Conservation (phyloP, 1,284 basidiomycete species). For the Naganishia liquefaciens region DNA sequence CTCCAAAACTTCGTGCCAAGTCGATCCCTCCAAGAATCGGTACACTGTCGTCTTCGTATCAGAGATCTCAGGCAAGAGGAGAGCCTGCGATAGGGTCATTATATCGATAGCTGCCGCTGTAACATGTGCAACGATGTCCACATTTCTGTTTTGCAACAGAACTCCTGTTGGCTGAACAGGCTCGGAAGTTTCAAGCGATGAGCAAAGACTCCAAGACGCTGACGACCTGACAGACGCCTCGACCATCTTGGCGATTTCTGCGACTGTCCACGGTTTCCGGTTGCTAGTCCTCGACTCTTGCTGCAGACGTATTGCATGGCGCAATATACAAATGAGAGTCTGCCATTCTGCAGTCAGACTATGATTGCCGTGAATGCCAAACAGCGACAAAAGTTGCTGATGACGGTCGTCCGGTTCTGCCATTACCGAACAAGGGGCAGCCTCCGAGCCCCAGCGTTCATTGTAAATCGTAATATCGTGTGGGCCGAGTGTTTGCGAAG, state of each 20-base stretch:
- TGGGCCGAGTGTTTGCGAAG: slow-evolving; percentile 18
- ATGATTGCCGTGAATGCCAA: no score
- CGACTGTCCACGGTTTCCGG: slow-evolving; percentile 28
- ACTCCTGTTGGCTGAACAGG: slow-evolving; percentile 30
- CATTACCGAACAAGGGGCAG: no score
- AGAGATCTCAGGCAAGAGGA: slow-evolving; percentile 40
- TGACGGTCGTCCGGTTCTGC: background rate
- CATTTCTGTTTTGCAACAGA: slow-evolving; percentile 59
- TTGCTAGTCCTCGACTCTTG: slow-evolving; percentile 54
- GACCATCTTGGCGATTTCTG: slow-evolving; percentile 27
- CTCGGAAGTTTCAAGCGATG: slow-evolving; percentile 10
- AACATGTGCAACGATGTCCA: slow-evolving; percentile 71
- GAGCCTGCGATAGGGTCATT: slow-evolving; percentile 44
- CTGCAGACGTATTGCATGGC: slow-evolving; percentile 62
- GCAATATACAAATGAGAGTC: slow-evolving; percentile 61
- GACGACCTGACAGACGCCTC: slow-evolving; percentile 22
- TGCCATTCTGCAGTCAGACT: slow-evolving; percentile 3
- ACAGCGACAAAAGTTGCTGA: background rate
- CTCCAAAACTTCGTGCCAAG: slow-evolving; percentile 28
- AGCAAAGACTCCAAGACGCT: slow-evolving; percentile 10
- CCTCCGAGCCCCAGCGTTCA: background rate
- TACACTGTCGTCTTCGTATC: slow-evolving; percentile 1
- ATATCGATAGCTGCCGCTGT: slow-evolving; percentile 58
- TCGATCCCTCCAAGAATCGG: slow-evolving; percentile 30
- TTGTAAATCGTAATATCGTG: slow-evolving; percentile 8